phyloP scores from a whole-genome alignment of 2,329 filamentous ascomycete species.

The Microdochium trichocladiopsis region DNA sequence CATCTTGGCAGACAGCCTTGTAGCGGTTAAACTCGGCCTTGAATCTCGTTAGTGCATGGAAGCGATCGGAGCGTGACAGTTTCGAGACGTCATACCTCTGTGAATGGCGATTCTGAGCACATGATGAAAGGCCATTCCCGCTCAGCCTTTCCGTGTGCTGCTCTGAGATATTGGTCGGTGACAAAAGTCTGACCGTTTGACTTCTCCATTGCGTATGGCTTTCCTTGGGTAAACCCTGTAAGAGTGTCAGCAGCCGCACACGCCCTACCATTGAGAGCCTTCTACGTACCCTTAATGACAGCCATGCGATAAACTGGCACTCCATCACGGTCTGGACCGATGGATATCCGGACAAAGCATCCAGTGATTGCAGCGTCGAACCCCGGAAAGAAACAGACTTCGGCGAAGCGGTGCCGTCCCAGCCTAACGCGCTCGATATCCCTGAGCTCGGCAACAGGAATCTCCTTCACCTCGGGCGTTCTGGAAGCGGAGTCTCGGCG shows the following conservation, averaged over 20 bases:
- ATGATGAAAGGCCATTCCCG: conserved; percentile 86
- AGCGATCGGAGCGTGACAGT: not conserved
- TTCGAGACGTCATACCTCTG: conserved; percentile 52
- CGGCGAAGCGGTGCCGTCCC: conserved; percentile 77
- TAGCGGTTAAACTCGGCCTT: conserved; percentile 77
- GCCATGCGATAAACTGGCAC: conserved; percentile 82
- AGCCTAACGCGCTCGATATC: conserved; percentile 82
- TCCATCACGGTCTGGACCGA: conserved; percentile 69
- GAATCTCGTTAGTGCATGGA: conserved; percentile 13
- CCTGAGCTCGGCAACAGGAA: conserved; percentile 63
- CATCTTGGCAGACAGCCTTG: conserved; percentile 64
- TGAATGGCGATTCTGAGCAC: conserved; percentile 78
- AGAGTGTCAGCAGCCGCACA: conserved; percentile 5
- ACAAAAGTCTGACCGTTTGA: conserved; percentile 69
- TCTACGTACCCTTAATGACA: conserved; percentile 66
- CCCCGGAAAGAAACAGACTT: conserved; percentile 87
- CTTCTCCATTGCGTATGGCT: conserved; percentile 75
- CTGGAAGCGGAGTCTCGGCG: conserved; percentile 38
- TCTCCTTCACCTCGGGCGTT: conserved; percentile 54
- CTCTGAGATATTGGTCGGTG: conserved; percentile 78
- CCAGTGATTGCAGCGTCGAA: conserved; percentile 78
- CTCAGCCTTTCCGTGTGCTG: conserved; percentile 75
- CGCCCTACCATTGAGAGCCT: not conserved
- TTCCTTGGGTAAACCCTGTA: conserved; percentile 68
- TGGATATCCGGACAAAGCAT: conserved; percentile 78